phyloP scores from a whole-genome alignment of 2,329 filamentous ascomycete species.

The Apiospora aurea region DNA sequence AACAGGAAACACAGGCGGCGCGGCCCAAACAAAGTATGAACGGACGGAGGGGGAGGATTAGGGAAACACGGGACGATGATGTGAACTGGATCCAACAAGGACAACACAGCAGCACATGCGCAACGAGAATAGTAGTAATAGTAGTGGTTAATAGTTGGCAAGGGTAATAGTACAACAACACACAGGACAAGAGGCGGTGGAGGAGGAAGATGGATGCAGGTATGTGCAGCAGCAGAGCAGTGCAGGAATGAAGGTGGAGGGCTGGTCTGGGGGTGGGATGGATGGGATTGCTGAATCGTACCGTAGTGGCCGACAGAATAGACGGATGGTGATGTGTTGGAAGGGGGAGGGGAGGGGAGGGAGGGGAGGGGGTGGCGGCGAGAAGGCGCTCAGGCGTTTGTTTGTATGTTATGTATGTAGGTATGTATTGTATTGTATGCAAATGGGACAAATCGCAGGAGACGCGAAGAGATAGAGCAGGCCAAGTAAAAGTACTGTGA shows the following conservation, averaged over 20 bases:
- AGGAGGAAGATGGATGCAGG: not conserved
- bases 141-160: slow-evolving; percentile 16
- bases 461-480: not conserved
- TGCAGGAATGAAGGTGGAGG: slow-evolving; percentile 22
- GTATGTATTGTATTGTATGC: not conserved
- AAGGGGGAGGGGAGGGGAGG: not conserved
- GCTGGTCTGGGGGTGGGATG: not conserved
- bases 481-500: no score
- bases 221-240: not conserved
- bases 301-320: slow-evolving; percentile 9
- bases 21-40: slow-evolving; percentile 21
- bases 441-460: not conserved
- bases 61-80: slow-evolving; percentile 16
- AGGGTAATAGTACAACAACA: slow-evolving; percentile 22
- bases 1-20: slow-evolving; percentile 7
- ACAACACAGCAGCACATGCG: slow-evolving; percentile 18
- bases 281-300: slow-evolving; percentile 20
- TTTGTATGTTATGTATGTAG: not conserved
- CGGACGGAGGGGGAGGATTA: slow-evolving; percentile 2
- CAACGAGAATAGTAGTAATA: slow-evolving; percentile 2
- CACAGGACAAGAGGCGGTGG: slow-evolving; percentile 21
- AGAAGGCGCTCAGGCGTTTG: slow-evolving; percentile 19
- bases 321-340: slow-evolving; percentile 12
- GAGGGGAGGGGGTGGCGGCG: not conserved
- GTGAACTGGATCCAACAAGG: slow-evolving; percentile 8